phyloP scores from a whole-genome alignment of 257 asterid species.

The Henckelia pumila region DNA sequence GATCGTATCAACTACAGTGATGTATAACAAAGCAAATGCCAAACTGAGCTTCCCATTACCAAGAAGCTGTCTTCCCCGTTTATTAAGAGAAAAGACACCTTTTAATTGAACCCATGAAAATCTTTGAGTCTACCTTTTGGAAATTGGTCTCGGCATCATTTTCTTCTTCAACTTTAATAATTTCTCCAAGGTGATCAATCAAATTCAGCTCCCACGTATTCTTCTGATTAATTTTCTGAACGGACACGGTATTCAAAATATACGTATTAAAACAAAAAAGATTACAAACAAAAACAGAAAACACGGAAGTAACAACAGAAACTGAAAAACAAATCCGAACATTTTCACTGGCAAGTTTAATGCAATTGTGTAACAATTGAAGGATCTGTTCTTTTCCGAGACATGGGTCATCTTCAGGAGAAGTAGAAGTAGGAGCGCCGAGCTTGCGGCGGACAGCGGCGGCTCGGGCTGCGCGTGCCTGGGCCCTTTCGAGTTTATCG shows the following conservation, averaged over 20 bases:
- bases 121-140: neutral
- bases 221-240: neutral
- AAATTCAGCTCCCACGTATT: neutral
- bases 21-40: neutral
- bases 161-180: neutral
- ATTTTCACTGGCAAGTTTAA: conserved; percentile 95
- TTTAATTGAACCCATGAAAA: no score
- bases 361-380: conserved; percentile 83
- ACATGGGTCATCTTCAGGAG: conserved; percentile 34
- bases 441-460: conserved; percentile 83
- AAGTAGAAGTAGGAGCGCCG: conserved; percentile 27
- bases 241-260: neutral
- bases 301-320: neutral
- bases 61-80: neutral
- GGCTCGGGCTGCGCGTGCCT: conserved; percentile 95
- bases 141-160: neutral
- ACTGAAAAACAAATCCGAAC: conserved; percentile 31
- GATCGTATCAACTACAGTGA: neutral
- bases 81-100: no score
- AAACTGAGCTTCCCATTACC: no score
- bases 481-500: conserved; percentile 90
- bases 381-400: conserved; percentile 80
- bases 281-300: neutral
- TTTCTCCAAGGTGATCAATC: neutral
- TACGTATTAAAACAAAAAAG: no score